These are phyloP conservation scores for Thecamonas trahens DNA, from an alignment of 78 protist genomes.

Conservation along the genomic window DNA sequence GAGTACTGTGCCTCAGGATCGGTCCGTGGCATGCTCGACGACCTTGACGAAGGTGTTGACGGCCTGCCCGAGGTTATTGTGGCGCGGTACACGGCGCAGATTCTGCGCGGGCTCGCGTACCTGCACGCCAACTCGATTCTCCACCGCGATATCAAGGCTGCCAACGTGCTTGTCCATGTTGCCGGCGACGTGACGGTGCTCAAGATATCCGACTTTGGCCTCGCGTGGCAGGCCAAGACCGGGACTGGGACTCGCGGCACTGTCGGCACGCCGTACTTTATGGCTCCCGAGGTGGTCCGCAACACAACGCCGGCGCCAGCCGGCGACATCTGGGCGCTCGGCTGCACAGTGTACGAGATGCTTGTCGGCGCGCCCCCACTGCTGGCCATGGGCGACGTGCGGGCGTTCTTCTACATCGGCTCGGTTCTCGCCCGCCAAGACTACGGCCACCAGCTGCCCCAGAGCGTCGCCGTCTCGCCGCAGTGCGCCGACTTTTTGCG, in stretches of 20 bases:
- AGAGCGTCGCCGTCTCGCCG: too few species aligned
- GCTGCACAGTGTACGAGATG: not conserved
- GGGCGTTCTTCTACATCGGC: not conserved
- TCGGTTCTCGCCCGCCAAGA: slow-evolving; percentile 2
- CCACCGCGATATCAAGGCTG: slow-evolving; percentile 24
- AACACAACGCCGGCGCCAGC: too few species aligned
- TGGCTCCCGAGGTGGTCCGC: slow-evolving; percentile 6
- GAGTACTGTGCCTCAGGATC: too few species aligned
- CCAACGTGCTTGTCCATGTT: slow-evolving; percentile 23
- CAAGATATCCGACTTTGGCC: slow-evolving; percentile 63
- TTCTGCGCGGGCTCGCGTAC: too few species aligned
- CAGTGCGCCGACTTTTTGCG: too few species aligned
- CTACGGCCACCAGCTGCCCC: slow-evolving; percentile 12
- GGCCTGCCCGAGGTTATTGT: slow-evolving; percentile 40
- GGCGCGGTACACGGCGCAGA: slow-evolving; percentile 22
- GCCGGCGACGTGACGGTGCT: not conserved
- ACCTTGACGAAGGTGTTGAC: too few species aligned
- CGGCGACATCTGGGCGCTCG: slow-evolving; percentile 3
- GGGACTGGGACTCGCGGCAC: not conserved
- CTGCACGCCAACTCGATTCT: too few species aligned
- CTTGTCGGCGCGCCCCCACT: not conserved
- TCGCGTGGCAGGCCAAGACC: slow-evolving; percentile 16
- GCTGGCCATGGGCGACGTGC: not conserved
- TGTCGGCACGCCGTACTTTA: slow-evolving; percentile 6
- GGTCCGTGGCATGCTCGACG: too few species aligned